These are phyloP conservation scores for Ambrosiella xylebori DNA, from an alignment of 2,329 filamentous ascomycete genomes.

Conservation along the genomic window DNA sequence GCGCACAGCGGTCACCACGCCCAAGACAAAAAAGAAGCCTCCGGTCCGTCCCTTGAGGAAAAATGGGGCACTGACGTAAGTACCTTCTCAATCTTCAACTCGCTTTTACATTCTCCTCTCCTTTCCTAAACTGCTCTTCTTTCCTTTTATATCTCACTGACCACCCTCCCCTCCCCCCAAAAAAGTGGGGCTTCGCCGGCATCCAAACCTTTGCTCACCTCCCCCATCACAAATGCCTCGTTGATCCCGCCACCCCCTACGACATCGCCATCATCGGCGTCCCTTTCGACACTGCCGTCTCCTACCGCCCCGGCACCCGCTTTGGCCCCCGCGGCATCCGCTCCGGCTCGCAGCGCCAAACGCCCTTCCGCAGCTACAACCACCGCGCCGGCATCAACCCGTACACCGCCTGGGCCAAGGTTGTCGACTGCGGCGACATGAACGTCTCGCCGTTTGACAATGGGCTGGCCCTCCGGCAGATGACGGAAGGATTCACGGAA, in stretches of 20 bases:
- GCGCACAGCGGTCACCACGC: conserved; percentile 6
- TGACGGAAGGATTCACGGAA: conserved; percentile 64
- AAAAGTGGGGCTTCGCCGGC: conserved; percentile 42
- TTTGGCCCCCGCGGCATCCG: conserved; percentile 83
- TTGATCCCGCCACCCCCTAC: conserved; percentile 43
- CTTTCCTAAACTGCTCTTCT: not conserved
- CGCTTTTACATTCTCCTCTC: not conserved
- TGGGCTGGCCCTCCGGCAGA: conserved; percentile 60
- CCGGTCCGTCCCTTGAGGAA: conserved; percentile 3
- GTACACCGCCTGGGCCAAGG: conserved; percentile 58
- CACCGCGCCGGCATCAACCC: conserved; percentile 69
- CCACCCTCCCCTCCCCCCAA: not conserved
- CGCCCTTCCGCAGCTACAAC: conserved; percentile 62
- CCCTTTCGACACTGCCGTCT: conserved; percentile 58
- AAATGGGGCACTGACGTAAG: conserved; percentile 13
- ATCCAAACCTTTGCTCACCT: conserved; percentile 62
- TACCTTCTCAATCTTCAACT: not conserved
- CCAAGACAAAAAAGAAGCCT: not conserved
- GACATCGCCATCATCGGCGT: conserved; percentile 58
- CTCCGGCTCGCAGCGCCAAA: conserved; percentile 66
- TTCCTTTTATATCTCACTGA: not conserved
- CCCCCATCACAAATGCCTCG: conserved; percentile 49
- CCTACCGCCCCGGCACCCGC: conserved; percentile 54
- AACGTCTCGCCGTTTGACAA: conserved; percentile 80
- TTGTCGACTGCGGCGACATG: conserved; percentile 83